phyloP scores from a whole-genome alignment of 768 basidiomycete genomes.

The Lactifluus echinatus region DNA sequence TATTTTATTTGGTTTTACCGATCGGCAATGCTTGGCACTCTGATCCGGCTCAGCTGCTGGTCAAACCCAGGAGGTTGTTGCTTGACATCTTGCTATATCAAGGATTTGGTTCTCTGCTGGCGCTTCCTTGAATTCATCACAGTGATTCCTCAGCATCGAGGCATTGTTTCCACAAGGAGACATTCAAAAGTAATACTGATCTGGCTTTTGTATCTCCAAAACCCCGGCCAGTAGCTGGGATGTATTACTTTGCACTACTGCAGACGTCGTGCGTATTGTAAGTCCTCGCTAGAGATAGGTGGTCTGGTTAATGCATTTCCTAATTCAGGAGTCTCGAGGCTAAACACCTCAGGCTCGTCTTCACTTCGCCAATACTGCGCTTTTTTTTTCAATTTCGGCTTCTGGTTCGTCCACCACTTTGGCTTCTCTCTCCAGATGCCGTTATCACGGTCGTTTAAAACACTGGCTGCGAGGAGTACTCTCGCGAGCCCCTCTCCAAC shows the following conservation, averaged over 20 bases:
- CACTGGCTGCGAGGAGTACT: not conserved
- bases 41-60: not conserved
- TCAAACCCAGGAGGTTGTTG: not conserved
- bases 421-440: not conserved
- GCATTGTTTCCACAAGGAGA: not conserved
- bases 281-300: no score
- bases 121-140: not conserved
- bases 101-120: not conserved
- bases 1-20: not conserved
- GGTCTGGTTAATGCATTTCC: no score
- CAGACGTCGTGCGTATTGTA: not conserved
- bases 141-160: slow-evolving; percentile 1
- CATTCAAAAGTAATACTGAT: not conserved
- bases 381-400: not conserved
- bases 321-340: not conserved
- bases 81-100: not conserved
- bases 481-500: slow-evolving; percentile 1
- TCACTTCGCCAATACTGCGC: not conserved
- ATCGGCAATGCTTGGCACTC: slow-evolving; percentile 4
- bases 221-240: slow-evolving; percentile 2
- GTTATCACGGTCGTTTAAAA: slow-evolving; percentile 2
- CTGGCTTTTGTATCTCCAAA: not conserved
- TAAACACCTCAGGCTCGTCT: not conserved
- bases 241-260: not conserved
- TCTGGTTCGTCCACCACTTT: not conserved